Evolutionary conservation across 805 yeast species (phyloP).

Genomic region (Wickerhamomyces canadensis): DNA sequence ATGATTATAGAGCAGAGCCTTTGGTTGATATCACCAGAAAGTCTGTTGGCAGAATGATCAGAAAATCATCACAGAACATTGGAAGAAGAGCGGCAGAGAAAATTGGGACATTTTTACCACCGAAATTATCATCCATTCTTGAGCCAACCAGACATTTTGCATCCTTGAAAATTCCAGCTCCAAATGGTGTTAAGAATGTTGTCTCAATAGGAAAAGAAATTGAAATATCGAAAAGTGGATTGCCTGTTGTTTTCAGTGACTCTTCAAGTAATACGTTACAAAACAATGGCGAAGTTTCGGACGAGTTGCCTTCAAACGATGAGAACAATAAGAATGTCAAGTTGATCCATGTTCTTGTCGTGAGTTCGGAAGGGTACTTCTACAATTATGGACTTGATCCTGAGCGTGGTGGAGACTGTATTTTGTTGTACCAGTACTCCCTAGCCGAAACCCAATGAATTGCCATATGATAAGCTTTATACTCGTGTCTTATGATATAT

Average conservation of each 20-base stretch:
- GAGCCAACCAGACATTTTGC: slow-evolving; percentile 94
- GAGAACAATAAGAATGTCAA: slow-evolving; percentile 24
- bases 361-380: slow-evolving; percentile 76
- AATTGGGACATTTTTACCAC: slow-evolving; percentile 83
- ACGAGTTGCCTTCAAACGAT: not conserved
- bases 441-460: slow-evolving; percentile 26
- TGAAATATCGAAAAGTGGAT: slow-evolving; percentile 17
- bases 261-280: not conserved
- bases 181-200: slow-evolving; percentile 39
- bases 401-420: slow-evolving; percentile 91
- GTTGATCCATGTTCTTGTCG: slow-evolving; percentile 52
- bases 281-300: not conserved
- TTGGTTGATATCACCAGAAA: slow-evolving; percentile 64
- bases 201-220: slow-evolving; percentile 40
- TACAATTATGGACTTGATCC: slow-evolving; percentile 79
- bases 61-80: slow-evolving; percentile 71
- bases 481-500: too few relatives aligned
- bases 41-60: slow-evolving; percentile 67
- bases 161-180: slow-evolving; percentile 64
- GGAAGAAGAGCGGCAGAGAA: slow-evolving; percentile 82
- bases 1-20: slow-evolving; percentile 40
- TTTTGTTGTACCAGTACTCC: slow-evolving; percentile 65
- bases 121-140: slow-evolving; percentile 71
- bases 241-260: slow-evolving; percentile 19
- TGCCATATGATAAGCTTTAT: too few relatives aligned